Evolutionary conservation across 1,284 basidiomycete genomes (phyloP), one percentile per base, ranked within the genome.

Genomic region (Rhizoctonia solani): DNA sequence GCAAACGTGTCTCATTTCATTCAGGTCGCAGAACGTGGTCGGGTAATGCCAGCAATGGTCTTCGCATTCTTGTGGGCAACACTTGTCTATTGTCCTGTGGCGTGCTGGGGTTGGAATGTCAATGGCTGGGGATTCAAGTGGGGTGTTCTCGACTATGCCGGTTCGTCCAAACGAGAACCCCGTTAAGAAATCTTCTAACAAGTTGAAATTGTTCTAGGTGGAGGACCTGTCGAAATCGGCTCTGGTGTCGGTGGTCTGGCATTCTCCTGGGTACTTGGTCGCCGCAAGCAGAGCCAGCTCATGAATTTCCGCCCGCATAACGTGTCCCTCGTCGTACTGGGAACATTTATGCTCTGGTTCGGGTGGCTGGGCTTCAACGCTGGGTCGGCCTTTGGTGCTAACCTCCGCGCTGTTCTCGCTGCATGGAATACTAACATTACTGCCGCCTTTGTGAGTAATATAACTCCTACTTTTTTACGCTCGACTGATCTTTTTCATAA

Each of bases 261-360:
- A 0, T 94, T 90, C 77, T 89, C 93, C n/a, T 92, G 87, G 89
- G 85, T 88, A 27, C 81, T 91, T 61, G 89, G 89, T 23, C 83
- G 84, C 30, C 81, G 89, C 58, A 85, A 87, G 75, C 89, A 95
- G 69, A 88, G 88, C 47, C 90, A 95, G 74, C 80, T 92, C 25
- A 80, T 92, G 72, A 89, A 95, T 73, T 97, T 95, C 81, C 87
- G 93, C 70, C 95, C 95, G 8, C 93, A 95, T 77, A 97, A 96
- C 75, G 93, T 97, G 19, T 89, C 89, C 32, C 81, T 95, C 77
- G 91, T 97, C 73, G 88, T 87, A 66, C 85, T 98, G 58, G 95
- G 95, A 70, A 95, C 88, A 14, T 84, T 87, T 72, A 84, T 97
- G 72, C 87, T 97, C 67, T 97, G 93, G 93, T 90, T 96, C 75